These are phyloP conservation scores for Stygiomarasmius scandens DNA, from an alignment of 1,284 basidiomycete species.

Conservation along the genomic window DNA sequence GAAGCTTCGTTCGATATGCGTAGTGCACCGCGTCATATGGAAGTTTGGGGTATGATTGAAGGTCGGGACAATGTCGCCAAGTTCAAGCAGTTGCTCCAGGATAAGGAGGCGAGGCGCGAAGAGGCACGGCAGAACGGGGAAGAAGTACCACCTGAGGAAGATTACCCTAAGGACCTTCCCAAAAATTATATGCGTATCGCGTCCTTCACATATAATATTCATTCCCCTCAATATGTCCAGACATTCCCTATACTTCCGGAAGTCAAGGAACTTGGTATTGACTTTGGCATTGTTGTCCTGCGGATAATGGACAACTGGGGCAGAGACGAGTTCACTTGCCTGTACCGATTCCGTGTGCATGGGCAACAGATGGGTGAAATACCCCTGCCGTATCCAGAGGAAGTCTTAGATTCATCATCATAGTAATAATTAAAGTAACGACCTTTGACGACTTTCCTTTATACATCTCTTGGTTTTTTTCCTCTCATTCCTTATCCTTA, in stretches of 20 bases:
- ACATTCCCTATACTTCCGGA: conserved; percentile 80
- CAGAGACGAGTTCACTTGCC: conserved; percentile 78
- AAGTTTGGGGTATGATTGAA: conserved; percentile 81
- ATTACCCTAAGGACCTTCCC: conserved; percentile 58
- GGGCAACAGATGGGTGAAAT: conserved; percentile 45
- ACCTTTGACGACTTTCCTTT: not conserved
- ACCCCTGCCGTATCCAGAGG: not conserved
- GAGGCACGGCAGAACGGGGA: conserved; percentile 41
- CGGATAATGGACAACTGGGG: conserved; percentile 88
- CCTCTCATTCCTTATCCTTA: not conserved
- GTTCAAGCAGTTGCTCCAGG: conserved; percentile 50
- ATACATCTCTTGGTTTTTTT: not conserved
- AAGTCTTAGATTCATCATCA: not conserved
- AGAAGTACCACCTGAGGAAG: conserved; percentile 33
- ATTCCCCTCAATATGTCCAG: conserved; percentile 73
- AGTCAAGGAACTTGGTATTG: conserved; percentile 69
- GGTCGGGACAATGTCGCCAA: conserved; percentile 70
- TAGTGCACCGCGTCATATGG: conserved; percentile 84
- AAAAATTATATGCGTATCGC: conserved; percentile 72
- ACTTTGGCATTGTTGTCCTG: conserved; percentile 82
- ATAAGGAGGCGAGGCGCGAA: conserved; percentile 38
- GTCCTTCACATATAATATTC: conserved; percentile 79
- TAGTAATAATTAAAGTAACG: not conserved
- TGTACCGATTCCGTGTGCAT: conserved; percentile 87
- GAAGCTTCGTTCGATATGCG: conserved; percentile 79